These are phyloP conservation scores for Tricholoma furcatifolium DNA, from an alignment of 768 basidiomycete species.

Conservation along the genomic window DNA sequence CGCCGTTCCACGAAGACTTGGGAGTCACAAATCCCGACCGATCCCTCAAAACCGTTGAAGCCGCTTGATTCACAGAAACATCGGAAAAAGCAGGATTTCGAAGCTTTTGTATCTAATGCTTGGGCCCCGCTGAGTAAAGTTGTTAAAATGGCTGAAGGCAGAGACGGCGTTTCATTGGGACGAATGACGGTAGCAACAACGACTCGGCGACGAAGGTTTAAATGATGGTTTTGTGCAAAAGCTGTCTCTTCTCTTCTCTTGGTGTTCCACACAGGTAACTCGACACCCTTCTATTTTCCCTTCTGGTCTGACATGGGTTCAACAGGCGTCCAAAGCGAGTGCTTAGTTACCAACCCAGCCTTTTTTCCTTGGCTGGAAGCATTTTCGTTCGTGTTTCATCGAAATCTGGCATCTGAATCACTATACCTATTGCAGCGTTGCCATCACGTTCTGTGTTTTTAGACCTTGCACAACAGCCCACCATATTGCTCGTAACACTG, in stretches of 20 bases:
- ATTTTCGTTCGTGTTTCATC: slow-evolving; percentile 5
- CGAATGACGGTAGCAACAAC: slow-evolving; percentile 29
- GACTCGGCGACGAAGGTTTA: slow-evolving; percentile 13
- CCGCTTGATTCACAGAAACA: slow-evolving; percentile 6
- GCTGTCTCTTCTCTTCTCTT: not conserved
- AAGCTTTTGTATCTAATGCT: slow-evolving; percentile 32
- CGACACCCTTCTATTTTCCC: not conserved
- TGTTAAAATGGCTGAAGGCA: slow-evolving; percentile 59
- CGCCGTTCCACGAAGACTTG: slow-evolving; percentile 24
- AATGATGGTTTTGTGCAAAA: not conserved
- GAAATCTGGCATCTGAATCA: not conserved
- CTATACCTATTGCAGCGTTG: not conserved
- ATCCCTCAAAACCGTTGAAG: slow-evolving; percentile 13
- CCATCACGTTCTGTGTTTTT: not conserved
- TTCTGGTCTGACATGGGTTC: not conserved
- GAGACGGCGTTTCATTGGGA: slow-evolving; percentile 49
- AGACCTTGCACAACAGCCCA: too few species aligned
- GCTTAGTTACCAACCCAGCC: slow-evolving; percentile 4
- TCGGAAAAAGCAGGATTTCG: slow-evolving; percentile 17
- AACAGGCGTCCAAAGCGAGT: not conserved
- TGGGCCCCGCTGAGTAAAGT: slow-evolving; percentile 53
- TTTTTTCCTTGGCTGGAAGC: not conserved
- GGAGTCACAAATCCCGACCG: slow-evolving; percentile 33
- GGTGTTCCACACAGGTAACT: not conserved
- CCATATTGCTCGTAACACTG: not conserved